Evolutionary conservation across 2,329 filamentous ascomycete genomes (phyloP).

Genomic region (Colletotrichum truncatum): DNA sequence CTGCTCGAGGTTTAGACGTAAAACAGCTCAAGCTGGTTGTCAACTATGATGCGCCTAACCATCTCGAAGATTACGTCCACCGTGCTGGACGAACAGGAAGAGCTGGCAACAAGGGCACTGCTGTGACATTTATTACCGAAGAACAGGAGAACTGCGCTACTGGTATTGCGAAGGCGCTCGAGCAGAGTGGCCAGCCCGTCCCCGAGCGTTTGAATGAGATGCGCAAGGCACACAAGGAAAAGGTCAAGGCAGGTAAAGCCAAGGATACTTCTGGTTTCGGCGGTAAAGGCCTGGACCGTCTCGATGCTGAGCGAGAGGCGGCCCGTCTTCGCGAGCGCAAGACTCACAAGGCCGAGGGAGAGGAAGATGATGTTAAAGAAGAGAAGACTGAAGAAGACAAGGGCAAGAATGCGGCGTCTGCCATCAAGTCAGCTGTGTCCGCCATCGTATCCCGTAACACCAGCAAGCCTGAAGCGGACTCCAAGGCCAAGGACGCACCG

Average conservation of each 20-base stretch:
- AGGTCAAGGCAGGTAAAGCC: conserved; percentile 91
- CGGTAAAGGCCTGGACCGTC: conserved; percentile 90
- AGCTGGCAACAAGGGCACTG: conserved; percentile 93
- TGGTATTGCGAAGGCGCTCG: conserved; percentile 90
- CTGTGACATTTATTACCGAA: conserved; percentile 91
- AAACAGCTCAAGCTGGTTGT: conserved; percentile 96
- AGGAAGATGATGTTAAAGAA: conserved; percentile 82
- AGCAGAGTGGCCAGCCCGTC: conserved; percentile 86
- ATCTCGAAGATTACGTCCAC: conserved; percentile 96
- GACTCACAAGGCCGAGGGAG: conserved; percentile 87
- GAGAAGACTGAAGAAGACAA: conserved; percentile 79
- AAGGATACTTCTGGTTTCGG: conserved; percentile 92
- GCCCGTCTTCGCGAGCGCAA: conserved; percentile 87
- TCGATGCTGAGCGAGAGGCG: conserved; percentile 91
- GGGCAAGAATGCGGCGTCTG: conserved; percentile 72
- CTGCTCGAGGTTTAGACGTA: conserved; percentile 93
- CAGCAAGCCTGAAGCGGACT: conserved; percentile 53
- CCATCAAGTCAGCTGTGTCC: conserved; percentile 70
- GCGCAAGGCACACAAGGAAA: conserved; percentile 81
- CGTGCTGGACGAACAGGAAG: conserved; percentile 92
- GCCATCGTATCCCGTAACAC: conserved; percentile 63
- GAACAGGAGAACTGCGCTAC: conserved; percentile 92
- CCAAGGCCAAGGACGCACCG: conserved; percentile 50
- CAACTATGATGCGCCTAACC: conserved; percentile 94
- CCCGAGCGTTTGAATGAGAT: conserved; percentile 75